These are phyloP conservation scores for Aspergillus caelatus DNA, from an alignment of 2,329 filamentous ascomycete genomes.

Conservation along the genomic window DNA sequence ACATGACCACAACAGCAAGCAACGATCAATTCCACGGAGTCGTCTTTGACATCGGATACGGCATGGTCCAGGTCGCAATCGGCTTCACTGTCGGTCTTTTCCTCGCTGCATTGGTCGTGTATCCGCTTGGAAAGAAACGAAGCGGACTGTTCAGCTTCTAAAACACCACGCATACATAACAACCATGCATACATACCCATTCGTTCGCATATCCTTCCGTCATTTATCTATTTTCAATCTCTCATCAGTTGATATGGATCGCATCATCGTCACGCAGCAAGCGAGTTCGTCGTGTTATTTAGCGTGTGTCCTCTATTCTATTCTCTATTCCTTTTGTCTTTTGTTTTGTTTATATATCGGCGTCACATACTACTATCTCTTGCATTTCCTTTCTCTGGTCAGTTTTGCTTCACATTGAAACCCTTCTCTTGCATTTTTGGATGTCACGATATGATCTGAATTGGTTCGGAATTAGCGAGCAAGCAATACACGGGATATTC, in stretches of 20 bases:
- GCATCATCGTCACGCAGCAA: background rate
- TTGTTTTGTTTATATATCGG: background rate
- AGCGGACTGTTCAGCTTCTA: conserved; percentile 53
- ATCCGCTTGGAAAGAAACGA: conserved; percentile 52
- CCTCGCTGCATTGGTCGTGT: conserved; percentile 51
- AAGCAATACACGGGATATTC: background rate
- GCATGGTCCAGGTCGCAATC: conserved; percentile 54
- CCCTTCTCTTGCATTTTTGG: background rate
- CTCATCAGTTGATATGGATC: background rate
- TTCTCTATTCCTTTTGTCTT: background rate
- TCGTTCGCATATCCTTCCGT: background rate
- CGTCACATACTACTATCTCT: background rate
- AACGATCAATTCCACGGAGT: conserved; percentile 26
- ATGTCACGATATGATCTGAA: background rate
- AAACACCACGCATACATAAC: background rate
- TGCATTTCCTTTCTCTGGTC: background rate
- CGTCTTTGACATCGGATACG: conserved; percentile 51
- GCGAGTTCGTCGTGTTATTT: background rate
- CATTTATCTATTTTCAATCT: background rate
- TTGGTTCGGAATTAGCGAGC: background rate
- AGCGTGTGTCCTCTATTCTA: background rate
- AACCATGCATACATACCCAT: background rate
- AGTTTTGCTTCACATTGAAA: background rate
- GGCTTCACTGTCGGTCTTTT: conserved; percentile 55
- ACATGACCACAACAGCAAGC: conserved; percentile 21